Conservation (phyloP, 1,139 yeast genomes). For the Debaryomyces subglobosus region DNA sequence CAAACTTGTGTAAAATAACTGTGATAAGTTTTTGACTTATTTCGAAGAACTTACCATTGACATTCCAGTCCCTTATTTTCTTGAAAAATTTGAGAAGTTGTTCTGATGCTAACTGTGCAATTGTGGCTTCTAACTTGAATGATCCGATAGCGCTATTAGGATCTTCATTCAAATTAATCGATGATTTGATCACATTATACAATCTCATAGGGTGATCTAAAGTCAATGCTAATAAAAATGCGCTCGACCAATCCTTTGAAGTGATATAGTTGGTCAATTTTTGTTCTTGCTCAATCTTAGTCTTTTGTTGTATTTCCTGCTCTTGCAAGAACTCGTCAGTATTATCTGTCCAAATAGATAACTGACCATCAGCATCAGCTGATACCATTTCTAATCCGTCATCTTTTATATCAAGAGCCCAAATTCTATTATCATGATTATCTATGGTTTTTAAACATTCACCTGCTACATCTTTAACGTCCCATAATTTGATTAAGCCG, state of each 20-base stretch:
- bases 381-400: slow-evolving; percentile 74
- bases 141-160: slow-evolving; percentile 60
- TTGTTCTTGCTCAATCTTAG: slow-evolving; percentile 84
- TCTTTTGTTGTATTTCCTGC: slow-evolving; percentile 55
- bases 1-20: slow-evolving; percentile 60
- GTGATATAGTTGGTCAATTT: slow-evolving; percentile 72
- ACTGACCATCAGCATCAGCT: slow-evolving; percentile 95
- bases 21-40: slow-evolving; percentile 77
- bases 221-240: slow-evolving; percentile 82
- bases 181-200: slow-evolving; percentile 66
- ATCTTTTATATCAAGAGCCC: slow-evolving; percentile 75
- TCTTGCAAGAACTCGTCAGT: slow-evolving; percentile 66
- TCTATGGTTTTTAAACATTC: slow-evolving; percentile 84
- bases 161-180: slow-evolving; percentile 50
- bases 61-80: slow-evolving; percentile 92
- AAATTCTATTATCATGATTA: slow-evolving; percentile 90
- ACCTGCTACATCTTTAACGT: slow-evolving; percentile 57
- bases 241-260: slow-evolving; percentile 81
- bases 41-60: slow-evolving; percentile 78
- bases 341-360: slow-evolving; percentile 86
- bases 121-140: slow-evolving; percentile 63
- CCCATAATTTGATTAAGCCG: slow-evolving; percentile 93
- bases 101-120: slow-evolving; percentile 58
- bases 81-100: slow-evolving; percentile 64
- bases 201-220: slow-evolving; percentile 86